Evolutionary conservation across 2,329 filamentous ascomycete species (phyloP).

Genomic region (Fusarium albosuccineum): DNA sequence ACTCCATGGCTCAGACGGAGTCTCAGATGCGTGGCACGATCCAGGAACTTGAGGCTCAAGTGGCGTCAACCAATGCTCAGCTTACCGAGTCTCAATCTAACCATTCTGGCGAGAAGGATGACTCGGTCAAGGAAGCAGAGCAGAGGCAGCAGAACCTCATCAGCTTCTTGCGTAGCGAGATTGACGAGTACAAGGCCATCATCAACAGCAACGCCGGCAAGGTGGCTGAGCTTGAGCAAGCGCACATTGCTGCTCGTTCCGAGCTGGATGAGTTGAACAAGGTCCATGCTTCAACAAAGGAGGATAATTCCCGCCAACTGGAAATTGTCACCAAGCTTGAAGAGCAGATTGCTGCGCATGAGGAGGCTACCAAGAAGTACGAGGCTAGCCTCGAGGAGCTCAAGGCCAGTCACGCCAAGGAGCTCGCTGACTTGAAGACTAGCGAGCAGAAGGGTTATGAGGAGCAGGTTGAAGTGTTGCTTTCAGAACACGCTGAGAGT

Average conservation of each 20-base stretch:
- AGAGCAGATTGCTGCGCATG: slow-evolving; percentile 71
- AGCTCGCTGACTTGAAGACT: slow-evolving; percentile 63
- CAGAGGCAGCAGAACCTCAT: slow-evolving; percentile 71
- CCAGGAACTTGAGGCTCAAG: slow-evolving; percentile 75
- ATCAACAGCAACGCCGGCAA: slow-evolving; percentile 77
- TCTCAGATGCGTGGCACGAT: slow-evolving; percentile 79
- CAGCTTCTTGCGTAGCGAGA: slow-evolving; percentile 75
- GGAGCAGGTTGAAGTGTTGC: slow-evolving; percentile 68
- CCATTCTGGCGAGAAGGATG: slow-evolving; percentile 53
- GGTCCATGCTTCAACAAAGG: slow-evolving; percentile 65
- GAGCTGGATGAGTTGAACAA: slow-evolving; percentile 77
- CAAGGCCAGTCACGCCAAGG: slow-evolving; percentile 63
- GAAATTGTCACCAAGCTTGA: slow-evolving; percentile 67
- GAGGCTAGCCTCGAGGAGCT: slow-evolving; percentile 65
- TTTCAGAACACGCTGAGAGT: slow-evolving; percentile 70
- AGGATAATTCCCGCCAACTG: slow-evolving; percentile 61
- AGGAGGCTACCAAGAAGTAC: slow-evolving; percentile 67
- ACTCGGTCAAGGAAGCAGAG: slow-evolving; percentile 61
- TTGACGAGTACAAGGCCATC: slow-evolving; percentile 83
- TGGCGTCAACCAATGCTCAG: slow-evolving; percentile 67
- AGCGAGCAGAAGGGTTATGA: slow-evolving; percentile 69
- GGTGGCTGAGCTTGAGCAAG: slow-evolving; percentile 80
- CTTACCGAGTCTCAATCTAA: slow-evolving; percentile 59
- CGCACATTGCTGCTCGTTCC: slow-evolving; percentile 73
- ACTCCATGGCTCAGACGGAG: slow-evolving; percentile 79